Base-by-base conservation (phyloP, 805 yeast species). In the Nematodospora valgi region DNA sequence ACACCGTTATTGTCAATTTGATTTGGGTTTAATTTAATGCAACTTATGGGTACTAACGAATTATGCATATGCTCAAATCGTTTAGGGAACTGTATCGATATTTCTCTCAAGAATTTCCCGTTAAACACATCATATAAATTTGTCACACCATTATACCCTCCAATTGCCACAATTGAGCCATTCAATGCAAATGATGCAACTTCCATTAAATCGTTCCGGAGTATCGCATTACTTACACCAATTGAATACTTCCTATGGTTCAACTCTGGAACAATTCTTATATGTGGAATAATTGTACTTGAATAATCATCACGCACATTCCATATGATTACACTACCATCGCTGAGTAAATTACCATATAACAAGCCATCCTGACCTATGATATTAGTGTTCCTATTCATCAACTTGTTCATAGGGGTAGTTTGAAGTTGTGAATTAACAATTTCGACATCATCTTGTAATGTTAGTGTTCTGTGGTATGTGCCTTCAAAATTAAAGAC, bases 321-420 rank as follows among this genome's bases (percentile, higher is more conserved):
- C 55, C 72, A 55, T 1, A 72, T 58, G 1, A 65, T 46, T 4
- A 73, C 69, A 10, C 58, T 50, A 12, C 70, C 70, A 22, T 67
- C 65, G 23, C 57, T 55, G 26, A 72, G 44, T 6, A 68, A 54
- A 26, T 69, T 49, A 3, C 61, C 70, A 37, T 49, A 59, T 18
- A 63, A 46, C 11, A 63, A 54, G 1, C 72, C 72, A 45, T 69
- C 74, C n/a, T 54, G 50, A 1, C 75, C 75, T 4, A 58, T 58
- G 6, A 62, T 30, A 3, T 32, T 30, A 7, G 26, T 15, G 30
- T 61, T 55, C 30, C 62, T 27, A 11, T 32, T 41, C 4, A 27
- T 28, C 4, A 32, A 23, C 13, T 20, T 35, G 6, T 19, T n/a
- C 4, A 20, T 19, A 4, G 38, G 25, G 6, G 36, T 34, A 10